These are phyloP conservation scores for Podospora comata DNA, from an alignment of 495 filamentous ascomycete genomes.

Conservation along the genomic window DNA sequence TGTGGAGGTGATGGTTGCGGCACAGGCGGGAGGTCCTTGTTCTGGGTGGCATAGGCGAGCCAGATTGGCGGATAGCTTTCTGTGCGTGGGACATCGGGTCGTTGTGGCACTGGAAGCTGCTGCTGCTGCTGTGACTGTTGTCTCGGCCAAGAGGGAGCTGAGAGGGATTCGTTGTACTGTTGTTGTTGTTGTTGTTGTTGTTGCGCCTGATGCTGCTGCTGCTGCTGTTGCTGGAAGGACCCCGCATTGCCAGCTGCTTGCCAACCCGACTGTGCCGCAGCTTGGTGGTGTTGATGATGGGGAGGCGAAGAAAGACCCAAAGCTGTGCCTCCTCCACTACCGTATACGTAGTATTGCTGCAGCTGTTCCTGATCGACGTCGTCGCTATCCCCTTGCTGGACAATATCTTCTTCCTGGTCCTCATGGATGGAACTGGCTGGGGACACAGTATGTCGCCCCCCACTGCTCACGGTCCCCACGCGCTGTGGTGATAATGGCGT, in stretches of 20 bases:
- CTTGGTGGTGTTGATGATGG: constrained; percentile 6
- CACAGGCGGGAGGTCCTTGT: neutral
- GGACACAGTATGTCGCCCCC: constrained; percentile 20
- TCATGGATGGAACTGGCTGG: constrained; percentile 28
- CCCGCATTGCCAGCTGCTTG: neutral
- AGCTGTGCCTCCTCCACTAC: neutral
- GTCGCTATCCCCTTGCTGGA: neutral
- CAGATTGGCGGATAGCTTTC: neutral
- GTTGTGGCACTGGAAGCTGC: neutral
- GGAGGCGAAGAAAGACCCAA: constrained; percentile 2
- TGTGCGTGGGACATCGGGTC: constrained; percentile 2
- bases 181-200: constrained; percentile 3
- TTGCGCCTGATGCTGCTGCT: constrained; percentile 3
- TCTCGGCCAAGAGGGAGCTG: constrained; percentile 1
- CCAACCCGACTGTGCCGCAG: constrained; percentile 5
- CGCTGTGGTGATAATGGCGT: constrained; percentile 13
- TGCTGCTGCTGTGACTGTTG: neutral
- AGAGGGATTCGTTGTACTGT: neutral
- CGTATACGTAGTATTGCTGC: constrained; percentile 3
- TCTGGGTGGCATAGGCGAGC: neutral
- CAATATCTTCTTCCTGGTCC: constrained; percentile 12
- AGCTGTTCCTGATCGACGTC: neutral
- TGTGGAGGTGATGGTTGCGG: neutral
- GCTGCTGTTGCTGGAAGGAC: neutral
- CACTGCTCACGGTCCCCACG: constrained; percentile 20